phyloP scores from a whole-genome alignment of 345 rosid species.

The Syzygium grande region DNA sequence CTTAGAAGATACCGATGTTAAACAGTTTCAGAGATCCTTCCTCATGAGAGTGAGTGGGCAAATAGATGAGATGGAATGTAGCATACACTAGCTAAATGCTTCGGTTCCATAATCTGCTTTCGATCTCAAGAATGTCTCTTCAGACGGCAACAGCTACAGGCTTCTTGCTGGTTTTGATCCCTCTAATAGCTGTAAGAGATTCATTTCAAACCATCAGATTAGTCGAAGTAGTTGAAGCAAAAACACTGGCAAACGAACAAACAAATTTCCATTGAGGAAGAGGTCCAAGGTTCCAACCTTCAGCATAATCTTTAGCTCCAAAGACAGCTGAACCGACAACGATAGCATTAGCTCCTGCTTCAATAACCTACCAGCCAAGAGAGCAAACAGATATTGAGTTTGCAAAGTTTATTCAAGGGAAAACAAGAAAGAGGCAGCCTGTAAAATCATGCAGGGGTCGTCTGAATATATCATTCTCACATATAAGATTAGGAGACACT shows the following conservation, averaged over 20 bases:
- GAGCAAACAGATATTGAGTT: neutral
- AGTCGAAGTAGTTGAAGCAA: neutral
- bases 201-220: neutral
- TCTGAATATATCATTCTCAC: neutral
- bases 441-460: neutral
- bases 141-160: conserved; percentile 69
- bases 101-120: neutral
- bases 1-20: neutral
- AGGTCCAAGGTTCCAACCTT: conserved; percentile 34
- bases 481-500: neutral
- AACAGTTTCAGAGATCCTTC: neutral
- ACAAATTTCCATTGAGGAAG: neutral
- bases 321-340: conserved; percentile 99
- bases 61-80: neutral
- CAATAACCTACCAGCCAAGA: conserved; percentile 55
- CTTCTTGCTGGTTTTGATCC: conserved; percentile 73
- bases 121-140: conserved; percentile 8
- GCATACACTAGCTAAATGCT: neutral
- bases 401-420: neutral
- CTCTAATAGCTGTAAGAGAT: conserved; percentile 54
- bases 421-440: neutral
- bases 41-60: neutral
- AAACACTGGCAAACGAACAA: neutral
- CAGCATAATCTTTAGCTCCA: conserved; percentile 94
- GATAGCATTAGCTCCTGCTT: conserved; percentile 95